Evolutionary conservation across 2,329 filamentous ascomycete genomes (phyloP), one percentile per base, ranked within the genome.

Genomic region (Fusarium brachygibbosum): DNA sequence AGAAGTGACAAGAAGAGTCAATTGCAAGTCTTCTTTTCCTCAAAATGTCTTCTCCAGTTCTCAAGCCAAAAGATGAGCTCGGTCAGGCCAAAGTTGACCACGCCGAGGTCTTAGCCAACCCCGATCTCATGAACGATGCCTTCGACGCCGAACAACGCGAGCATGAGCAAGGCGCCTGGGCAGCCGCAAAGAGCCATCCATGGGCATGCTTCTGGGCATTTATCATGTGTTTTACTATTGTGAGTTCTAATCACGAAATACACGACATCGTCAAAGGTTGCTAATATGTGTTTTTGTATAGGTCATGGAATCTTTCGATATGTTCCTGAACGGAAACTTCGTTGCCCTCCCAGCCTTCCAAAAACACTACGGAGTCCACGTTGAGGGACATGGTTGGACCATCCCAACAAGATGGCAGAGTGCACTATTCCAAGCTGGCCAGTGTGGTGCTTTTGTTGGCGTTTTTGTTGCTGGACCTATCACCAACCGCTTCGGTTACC

Each of bases 221-320:
- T 52, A 74, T 77, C 58, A 84, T 84, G 81, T 84, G 80, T 48
- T 84, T 82, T 69, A 84, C 82, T 5, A 84, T 84, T 71, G 83
- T 84, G 41, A 78, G 82, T 55, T 23, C 6, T 11, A 9, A 28
- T 19, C 6, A 13, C 25, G 17, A 13, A 2, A n/a, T n/a, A 16
- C 1, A 6, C 5, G 11, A 3, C 37, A 16, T 2, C 1, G 19
- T 13, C 11, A 14, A 12, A 16, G 34, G 21, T 12, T n/a, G 29
- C 68, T 69, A 55, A 74, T 12, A 4, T 2, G 16, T 9, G 17
- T 21, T 13, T 9, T 28, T 13, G 19, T 10, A 3, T n/a, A 84
- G 82, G 79, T 85, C 50, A 85, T 85, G 83, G 83, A 85, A 66
- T 81, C 82, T 0, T 85, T 82, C 76, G 80, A 82, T 53, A 82